Evolutionary conservation across 1,284 basidiomycete genomes (phyloP).

Genomic region (Fomitopsis palustris): DNA sequence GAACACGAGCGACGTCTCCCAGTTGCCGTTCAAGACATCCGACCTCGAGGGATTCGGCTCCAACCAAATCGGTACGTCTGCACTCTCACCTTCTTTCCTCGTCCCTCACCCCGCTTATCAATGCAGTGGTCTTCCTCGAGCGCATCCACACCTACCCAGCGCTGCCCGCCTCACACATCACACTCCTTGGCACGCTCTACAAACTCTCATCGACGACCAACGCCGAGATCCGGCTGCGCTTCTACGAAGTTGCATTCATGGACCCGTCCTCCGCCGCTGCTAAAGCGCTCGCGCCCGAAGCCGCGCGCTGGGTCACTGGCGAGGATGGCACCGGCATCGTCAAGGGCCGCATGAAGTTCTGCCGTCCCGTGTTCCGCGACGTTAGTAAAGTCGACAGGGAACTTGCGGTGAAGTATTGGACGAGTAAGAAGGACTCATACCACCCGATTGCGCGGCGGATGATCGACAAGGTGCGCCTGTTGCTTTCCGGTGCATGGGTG

Average conservation of each 20-base stretch:
- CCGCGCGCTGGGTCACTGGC: conserved; percentile 70
- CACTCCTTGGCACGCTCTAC: conserved; percentile 56
- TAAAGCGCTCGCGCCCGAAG: conserved; percentile 43
- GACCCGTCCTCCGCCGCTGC: conserved; percentile 49
- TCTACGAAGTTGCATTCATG: conserved; percentile 61
- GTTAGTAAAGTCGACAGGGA: conserved; percentile 54
- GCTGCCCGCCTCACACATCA: conserved; percentile 53
- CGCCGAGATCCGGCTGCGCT: conserved; percentile 72
- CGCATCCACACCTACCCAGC: conserved; percentile 53
- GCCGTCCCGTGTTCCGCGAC: conserved; percentile 60
- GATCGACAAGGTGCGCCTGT: conserved; percentile 60
- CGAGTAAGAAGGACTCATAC: conserved; percentile 52
- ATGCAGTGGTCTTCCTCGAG: conserved; percentile 72
- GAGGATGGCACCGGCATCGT: conserved; percentile 53
- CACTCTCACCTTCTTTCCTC: not conserved
- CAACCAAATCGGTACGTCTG: conserved; percentile 59
- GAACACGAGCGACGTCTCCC: conserved; percentile 37
- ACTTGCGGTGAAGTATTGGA: conserved; percentile 62
- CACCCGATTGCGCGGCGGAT: conserved; percentile 74
- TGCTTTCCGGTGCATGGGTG: conserved; percentile 4
- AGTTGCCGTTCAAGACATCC: conserved; percentile 45
- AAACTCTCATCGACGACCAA: conserved; percentile 50
- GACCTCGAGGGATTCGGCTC: conserved; percentile 62
- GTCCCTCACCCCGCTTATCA: not conserved
- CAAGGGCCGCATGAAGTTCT: conserved; percentile 83